Base-by-base conservation (phyloP, 2,329 filamentous ascomycete species). In the Trichoderma afroharzianum region DNA sequence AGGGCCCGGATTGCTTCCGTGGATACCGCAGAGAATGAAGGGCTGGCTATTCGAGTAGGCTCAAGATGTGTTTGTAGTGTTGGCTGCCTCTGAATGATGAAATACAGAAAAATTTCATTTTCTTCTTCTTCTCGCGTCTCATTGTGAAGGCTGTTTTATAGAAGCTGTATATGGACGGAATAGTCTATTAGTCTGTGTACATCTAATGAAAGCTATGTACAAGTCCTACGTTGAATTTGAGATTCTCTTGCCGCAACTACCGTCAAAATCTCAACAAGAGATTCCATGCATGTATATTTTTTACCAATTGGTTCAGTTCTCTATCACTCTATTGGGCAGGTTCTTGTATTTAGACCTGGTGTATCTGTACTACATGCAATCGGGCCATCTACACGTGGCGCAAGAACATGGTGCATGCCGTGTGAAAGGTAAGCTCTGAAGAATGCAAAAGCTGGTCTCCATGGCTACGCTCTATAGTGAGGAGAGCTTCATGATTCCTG, bases 371-470 rank as follows among this genome's bases (percentile, higher is more conserved):
- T 28, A 68, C 57, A 50, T 9, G 26, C 57, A 68, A 28, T 71
- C 57, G 70, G 70, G 32, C 63, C 70, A 71, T 63, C 63, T 18
- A 50, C 70, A 71, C 63, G 63, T 71, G 70, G 55, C 33, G 36
- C 50, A 63, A 63, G 55, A 71, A 67, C 63, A 57, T 8, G 26
- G 53, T 26, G 63, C 63, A 67, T 67, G 53, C 55, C 63, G 30
- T 43, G 47, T n/a, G 24, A 18, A 30, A 47, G 21, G 32, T 28
- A 26, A 2, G 47, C 9, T 58, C 47, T n/a, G 18, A 68, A 68
- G 61, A 71, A 71, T 62, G 53, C 18, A 47, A 62, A 18, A 18
- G 11, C 21, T 62, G 12, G 33, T 71, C 57, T 63, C 70, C 30
- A 58, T 71, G 63, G 63, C 43, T 68, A 71, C 70, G 30, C 7